phyloP scores from a whole-genome alignment of 352 stramenopile genomes.

The Phytophthora tubulina region DNA sequence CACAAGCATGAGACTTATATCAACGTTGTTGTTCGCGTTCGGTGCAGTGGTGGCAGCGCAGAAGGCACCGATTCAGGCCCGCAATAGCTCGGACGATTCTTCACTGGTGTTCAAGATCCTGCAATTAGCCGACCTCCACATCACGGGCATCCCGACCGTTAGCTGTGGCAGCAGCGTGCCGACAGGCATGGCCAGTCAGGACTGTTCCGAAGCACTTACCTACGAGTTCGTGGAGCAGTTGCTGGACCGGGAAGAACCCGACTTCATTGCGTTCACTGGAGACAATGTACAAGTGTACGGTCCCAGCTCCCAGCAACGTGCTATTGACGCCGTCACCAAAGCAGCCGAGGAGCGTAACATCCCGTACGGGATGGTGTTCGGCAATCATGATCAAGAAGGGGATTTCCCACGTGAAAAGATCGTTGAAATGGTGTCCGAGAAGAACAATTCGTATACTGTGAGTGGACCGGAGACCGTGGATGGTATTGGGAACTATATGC shows the following conservation, averaged over 20 bases:
- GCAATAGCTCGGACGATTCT: slow-evolving; percentile 28
- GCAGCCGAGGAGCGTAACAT: slow-evolving; percentile 52
- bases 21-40: slow-evolving; percentile 1
- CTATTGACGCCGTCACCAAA: slow-evolving; percentile 49
- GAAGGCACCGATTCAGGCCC: slow-evolving; percentile 33
- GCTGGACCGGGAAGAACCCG: slow-evolving; percentile 58
- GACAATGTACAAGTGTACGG: slow-evolving; percentile 61
- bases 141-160: slow-evolving; percentile 51
- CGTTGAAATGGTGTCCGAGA: slow-evolving; percentile 40
- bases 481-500: slow-evolving; percentile 68
- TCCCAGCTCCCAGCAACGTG: slow-evolving; percentile 38
- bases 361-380: slow-evolving; percentile 66
- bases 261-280: slow-evolving; percentile 67
- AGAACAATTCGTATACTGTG: slow-evolving; percentile 55
- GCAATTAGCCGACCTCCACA: slow-evolving; percentile 67
- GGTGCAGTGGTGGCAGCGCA: slow-evolving; percentile 4
- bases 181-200: slow-evolving; percentile 34
- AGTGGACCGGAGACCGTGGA: slow-evolving; percentile 45
- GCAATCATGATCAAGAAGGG: slow-evolving; percentile 69
- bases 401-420: slow-evolving; percentile 52
- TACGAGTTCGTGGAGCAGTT: slow-evolving; percentile 57
- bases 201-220: slow-evolving; percentile 59
- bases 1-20: slow-evolving; percentile 25
- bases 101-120: slow-evolving; percentile 64
- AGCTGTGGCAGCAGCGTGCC: slow-evolving; percentile 35